Conservation (phyloP, 768 basidiomycete species). For the Phanerochaete sordida region DNA sequence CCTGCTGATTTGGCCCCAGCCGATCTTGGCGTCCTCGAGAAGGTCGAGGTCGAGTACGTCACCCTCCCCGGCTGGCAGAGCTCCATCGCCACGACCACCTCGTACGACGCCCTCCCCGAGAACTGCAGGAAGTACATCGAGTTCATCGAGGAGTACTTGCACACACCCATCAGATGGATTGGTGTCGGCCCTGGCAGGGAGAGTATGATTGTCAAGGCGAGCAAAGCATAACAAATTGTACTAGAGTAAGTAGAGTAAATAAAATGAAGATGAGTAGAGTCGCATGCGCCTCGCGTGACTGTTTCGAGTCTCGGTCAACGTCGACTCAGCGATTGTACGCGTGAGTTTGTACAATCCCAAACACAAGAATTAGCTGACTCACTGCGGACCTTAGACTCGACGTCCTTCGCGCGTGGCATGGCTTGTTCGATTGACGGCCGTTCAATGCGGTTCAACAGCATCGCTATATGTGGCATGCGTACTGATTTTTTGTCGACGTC, state of each 20-base stretch:
- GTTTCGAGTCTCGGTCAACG: no score
- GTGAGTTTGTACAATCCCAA: no score
- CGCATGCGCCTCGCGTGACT: no score
- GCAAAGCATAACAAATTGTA: not conserved
- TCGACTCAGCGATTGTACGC: no score
- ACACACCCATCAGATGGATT: slow-evolving; percentile 83
- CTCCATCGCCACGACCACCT: slow-evolving; percentile 59
- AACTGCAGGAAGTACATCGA: slow-evolving; percentile 84
- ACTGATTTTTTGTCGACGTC: no score
- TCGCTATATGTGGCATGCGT: no score
- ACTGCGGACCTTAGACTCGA: no score
- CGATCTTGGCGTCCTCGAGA: slow-evolving; percentile 75
- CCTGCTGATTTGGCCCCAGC: slow-evolving; percentile 41
- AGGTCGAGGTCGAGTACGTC: slow-evolving; percentile 82
- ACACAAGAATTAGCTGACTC: no score
- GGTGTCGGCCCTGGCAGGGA: slow-evolving; percentile 88
- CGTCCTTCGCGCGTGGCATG: no score
- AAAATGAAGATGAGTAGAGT: no score
- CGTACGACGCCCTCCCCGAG: slow-evolving; percentile 74
- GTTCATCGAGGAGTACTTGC: slow-evolving; percentile 77
- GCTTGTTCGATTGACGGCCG: no score
- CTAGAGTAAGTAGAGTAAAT: not conserved
- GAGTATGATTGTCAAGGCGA: slow-evolving; percentile 53
- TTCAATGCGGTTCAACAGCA: no score
- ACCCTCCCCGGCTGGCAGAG: slow-evolving; percentile 91